These are phyloP conservation scores for Golubevia sp. DNA, from an alignment of 1,284 basidiomycete species.

Conservation along the genomic window DNA sequence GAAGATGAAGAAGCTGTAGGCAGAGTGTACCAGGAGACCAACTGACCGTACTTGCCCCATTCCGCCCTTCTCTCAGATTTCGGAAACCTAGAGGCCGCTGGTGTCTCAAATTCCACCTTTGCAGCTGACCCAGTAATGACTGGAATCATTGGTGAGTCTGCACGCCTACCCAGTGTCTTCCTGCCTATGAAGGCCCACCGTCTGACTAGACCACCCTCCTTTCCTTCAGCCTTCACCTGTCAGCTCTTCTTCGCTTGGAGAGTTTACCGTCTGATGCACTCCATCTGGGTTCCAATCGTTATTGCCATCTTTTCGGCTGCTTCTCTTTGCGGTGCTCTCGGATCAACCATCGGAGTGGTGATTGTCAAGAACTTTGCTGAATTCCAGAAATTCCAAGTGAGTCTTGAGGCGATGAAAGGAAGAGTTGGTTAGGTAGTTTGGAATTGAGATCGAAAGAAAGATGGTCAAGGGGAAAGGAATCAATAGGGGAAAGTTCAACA, in stretches of 20 bases:
- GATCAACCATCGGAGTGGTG: slow-evolving; percentile 43
- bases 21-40: neutral
- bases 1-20: no score
- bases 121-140: slow-evolving; percentile 42
- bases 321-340: slow-evolving; percentile 36
- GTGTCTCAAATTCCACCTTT: slow-evolving; percentile 8
- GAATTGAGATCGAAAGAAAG: neutral
- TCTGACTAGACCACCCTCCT: no score
- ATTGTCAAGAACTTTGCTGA: slow-evolving; percentile 30
- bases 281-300: slow-evolving; percentile 22
- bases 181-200: no score
- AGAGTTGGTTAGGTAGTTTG: neutral
- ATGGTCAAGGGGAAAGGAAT: neutral
- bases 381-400: slow-evolving; percentile 47
- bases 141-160: slow-evolving; percentile 21
- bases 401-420: neutral
- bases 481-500: no score
- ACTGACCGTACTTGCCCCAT: neutral
- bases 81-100: neutral
- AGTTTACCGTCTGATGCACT: slow-evolving; percentile 42
- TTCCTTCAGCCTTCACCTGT: slow-evolving; percentile 22
- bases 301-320: slow-evolving; percentile 21
- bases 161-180: neutral
- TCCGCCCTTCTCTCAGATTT: neutral
- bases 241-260: slow-evolving; percentile 56